Evolutionary conservation across 108 stramenopile species (phyloP), one percentile per base, ranked within the genome.

Genomic region (Cyclotella cryptica): DNA sequence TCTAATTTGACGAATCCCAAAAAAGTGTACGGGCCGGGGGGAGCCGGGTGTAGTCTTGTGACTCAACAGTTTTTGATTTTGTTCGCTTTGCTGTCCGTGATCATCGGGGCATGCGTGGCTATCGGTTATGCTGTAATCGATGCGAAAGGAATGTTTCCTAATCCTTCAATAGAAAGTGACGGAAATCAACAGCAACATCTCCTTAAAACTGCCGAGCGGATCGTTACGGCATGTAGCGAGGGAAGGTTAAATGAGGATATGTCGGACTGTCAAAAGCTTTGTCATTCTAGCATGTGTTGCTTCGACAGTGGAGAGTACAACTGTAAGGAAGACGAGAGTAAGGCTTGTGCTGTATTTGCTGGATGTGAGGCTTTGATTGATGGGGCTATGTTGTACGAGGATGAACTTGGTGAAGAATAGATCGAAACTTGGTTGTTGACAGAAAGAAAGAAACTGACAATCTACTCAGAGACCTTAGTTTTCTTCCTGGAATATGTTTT

Each of bases 181-280:
- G 60, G 30, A 61, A 55, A 75, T 49, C 47, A 80, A 35, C 72
- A n/a, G n/a, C n/a, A 80, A 51, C 21, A 62, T 21, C 72, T 80
- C n/a, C 67, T 80, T 42, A 49, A 74, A 46, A 73, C 59, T 35
- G 79, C 79, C 28, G 79, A 80, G 55, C 66, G 72, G 19, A 72
- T 80, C n/a, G 35, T 69, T 28, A 42, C 49, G 15, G 79, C 79
- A 19, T 80, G 79, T 51, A 30, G 71, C 11, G 71, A 72, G 18
- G n/a, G 10, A 6, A 24, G 14, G 53, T 65, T 80, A 18, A 65
- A 80, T 66, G 41, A 44, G 18, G 67, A 74, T 57, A 74, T 80
- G 67, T 53, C 60, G 13, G 79, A 73, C 26, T 80, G 79, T 28
- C 79, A 74, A 30, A 52, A 28, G 28, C 41, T 80, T 7, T 80